Conservation (phyloP, 768 basidiomycete species). For the Scleroderma citrinum region DNA sequence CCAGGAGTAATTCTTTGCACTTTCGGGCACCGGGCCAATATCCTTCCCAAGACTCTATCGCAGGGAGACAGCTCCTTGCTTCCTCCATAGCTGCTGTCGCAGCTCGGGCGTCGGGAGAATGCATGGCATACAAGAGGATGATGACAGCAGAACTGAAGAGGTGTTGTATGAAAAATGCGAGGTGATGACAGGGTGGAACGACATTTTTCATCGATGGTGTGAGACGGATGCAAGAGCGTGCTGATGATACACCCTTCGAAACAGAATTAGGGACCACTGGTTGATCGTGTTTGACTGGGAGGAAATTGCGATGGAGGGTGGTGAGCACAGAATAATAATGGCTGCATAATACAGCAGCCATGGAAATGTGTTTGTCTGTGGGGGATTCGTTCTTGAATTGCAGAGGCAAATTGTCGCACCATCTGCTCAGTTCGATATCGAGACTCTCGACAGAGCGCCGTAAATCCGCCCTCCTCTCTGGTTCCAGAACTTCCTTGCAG, state of each 20-base stretch:
- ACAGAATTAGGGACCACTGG: slow-evolving; percentile 66
- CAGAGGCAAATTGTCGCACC: slow-evolving; percentile 75
- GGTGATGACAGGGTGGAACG: slow-evolving; percentile 80
- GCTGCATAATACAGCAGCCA: slow-evolving; percentile 81
- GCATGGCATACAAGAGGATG: slow-evolving; percentile 82
- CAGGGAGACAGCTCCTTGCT: slow-evolving; percentile 62
- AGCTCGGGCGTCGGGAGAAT: slow-evolving; percentile 58
- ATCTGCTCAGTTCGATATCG: slow-evolving; percentile 70
- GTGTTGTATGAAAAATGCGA: slow-evolving; percentile 87
- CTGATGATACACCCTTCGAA: slow-evolving; percentile 74
- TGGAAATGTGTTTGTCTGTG: slow-evolving; percentile 76
- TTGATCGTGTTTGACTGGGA: slow-evolving; percentile 73
- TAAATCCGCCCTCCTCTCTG: slow-evolving; percentile 69
- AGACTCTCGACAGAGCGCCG: slow-evolving; percentile 73
- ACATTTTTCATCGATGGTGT: slow-evolving; percentile 81
- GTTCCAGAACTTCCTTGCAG: slow-evolving; percentile 67
- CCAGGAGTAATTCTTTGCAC: slow-evolving; percentile 74
- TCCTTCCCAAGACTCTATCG: slow-evolving; percentile 78
- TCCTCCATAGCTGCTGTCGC: slow-evolving; percentile 77
- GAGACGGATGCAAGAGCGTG: slow-evolving; percentile 78
- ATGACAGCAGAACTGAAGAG: slow-evolving; percentile 87
- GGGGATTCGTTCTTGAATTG: slow-evolving; percentile 70
- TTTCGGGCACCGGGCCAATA: slow-evolving; percentile 85
- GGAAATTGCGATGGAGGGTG: slow-evolving; percentile 82
- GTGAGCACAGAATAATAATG: slow-evolving; percentile 87